phyloP scores from a whole-genome alignment of 495 filamentous ascomycete species.

The Hapsidospora chrysogenum region DNA sequence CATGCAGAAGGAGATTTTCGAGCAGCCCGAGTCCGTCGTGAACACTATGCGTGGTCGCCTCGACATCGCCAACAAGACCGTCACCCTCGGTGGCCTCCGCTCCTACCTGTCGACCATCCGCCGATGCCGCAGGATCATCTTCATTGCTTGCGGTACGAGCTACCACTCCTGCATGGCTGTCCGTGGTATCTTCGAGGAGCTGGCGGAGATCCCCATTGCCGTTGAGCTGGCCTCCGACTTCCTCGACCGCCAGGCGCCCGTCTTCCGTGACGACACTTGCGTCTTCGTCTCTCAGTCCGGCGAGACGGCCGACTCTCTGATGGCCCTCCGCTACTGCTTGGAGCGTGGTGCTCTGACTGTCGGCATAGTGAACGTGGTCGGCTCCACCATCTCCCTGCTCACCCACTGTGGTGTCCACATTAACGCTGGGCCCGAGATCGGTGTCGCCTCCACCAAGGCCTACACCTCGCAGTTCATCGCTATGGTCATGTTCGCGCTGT shows the following conservation, averaged over 20 bases:
- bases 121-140: slow-evolving; percentile 89
- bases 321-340: slow-evolving; percentile 93
- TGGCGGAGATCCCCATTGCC: slow-evolving; percentile 93
- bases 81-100: slow-evolving; percentile 86
- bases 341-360: slow-evolving; percentile 94
- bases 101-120: slow-evolving; percentile 94
- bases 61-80: slow-evolving; percentile 78
- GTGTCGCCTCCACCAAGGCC: slow-evolving; percentile 96
- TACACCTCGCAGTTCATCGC: slow-evolving; percentile 98
- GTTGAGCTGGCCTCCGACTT: slow-evolving; percentile 97
- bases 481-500: slow-evolving; percentile 98
- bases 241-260: slow-evolving; percentile 90
- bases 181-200: slow-evolving; percentile 90
- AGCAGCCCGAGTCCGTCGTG: slow-evolving; percentile 96
- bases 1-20: slow-evolving; percentile 99
- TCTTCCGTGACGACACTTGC: slow-evolving; percentile 98
- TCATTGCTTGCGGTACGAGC: slow-evolving; percentile 94
- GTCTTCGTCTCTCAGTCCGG: slow-evolving; percentile 98
- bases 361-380: slow-evolving; percentile 94
- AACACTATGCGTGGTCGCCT: slow-evolving; percentile 99
- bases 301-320: slow-evolving; percentile 95
- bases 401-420: slow-evolving; percentile 99
- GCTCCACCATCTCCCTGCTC: slow-evolving; percentile 92
- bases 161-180: slow-evolving; percentile 99
- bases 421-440: slow-evolving; percentile 96